phyloP scores from a whole-genome alignment of 1,139 yeast genomes.

The Arxiozyma heterogenica region DNA sequence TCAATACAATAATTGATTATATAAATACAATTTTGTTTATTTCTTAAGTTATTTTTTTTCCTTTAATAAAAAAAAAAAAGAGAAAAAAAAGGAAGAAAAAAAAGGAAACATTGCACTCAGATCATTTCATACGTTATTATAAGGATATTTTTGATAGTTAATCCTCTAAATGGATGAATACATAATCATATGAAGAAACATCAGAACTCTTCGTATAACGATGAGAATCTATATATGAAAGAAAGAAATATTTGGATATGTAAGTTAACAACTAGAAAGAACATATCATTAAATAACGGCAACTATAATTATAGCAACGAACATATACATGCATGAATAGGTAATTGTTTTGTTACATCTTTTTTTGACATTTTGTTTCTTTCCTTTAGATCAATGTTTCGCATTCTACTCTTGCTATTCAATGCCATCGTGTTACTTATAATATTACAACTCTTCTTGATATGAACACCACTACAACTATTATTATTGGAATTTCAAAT shows the following conservation, averaged over 20 bases:
- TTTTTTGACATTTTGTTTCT: no score
- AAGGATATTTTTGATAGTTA: neutral
- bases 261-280: no score
- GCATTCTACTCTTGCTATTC: no score
- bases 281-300: no score
- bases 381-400: no score
- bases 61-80: neutral
- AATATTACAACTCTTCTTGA: neutral
- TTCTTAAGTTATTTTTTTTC: slow-evolving; percentile 1
- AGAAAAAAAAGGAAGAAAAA: no score
- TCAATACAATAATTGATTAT: neutral
- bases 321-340: no score
- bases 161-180: neutral
- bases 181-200: neutral
- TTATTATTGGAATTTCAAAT: neutral
- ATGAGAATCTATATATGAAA: no score
- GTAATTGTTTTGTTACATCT: no score
- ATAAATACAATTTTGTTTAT: neutral
- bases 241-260: no score
- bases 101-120: neutral
- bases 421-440: neutral
- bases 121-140: neutral
- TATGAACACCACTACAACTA: neutral
- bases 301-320: no score
- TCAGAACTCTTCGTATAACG: neutral